A percentile compares a stretch with the other conserved stretches of the same genome.
phyloP scores from a whole-genome alignment of 352 stramenopile species.

The Phytophthora pinifolia region DNA sequence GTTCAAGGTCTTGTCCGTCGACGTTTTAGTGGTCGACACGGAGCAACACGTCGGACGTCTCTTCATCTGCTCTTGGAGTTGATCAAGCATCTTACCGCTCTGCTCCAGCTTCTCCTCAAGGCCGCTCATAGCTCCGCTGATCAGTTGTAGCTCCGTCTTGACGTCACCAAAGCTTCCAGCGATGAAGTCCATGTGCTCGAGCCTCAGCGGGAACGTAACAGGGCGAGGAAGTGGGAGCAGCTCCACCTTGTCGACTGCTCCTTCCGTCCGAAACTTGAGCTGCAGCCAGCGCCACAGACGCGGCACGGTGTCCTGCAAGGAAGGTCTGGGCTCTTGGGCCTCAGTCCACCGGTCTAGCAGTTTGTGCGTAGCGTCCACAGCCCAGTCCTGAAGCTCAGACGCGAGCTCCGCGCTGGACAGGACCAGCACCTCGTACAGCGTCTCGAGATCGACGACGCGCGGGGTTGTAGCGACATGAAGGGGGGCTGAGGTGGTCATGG shows the following conservation, averaged over 20 bases:
- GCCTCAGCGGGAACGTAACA: not conserved
- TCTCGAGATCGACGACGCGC: constrained; percentile 16
- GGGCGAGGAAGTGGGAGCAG: constrained; percentile 7
- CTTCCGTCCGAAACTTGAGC: constrained; percentile 1
- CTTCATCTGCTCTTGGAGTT: constrained; percentile 6
- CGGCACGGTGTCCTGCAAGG: not conserved
- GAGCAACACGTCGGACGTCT: constrained; percentile 5
- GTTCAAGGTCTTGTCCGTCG: not conserved
- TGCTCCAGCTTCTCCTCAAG: constrained; percentile 2
- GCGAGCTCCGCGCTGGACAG: constrained; percentile 7
- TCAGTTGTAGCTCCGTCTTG: constrained; percentile 29
- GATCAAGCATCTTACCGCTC: not conserved
- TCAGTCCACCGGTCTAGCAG: not conserved
- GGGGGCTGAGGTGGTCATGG: constrained; percentile 4
- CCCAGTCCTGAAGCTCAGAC: constrained; percentile 11
- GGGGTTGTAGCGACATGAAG: not conserved
- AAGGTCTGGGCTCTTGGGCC: not conserved
- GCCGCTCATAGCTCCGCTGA: constrained; percentile 20
- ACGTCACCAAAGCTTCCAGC: constrained; percentile 16
- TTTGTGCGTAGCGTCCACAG: not conserved
- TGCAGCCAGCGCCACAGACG: constrained; percentile 14
- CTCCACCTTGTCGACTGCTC: not conserved
- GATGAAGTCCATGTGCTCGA: constrained; percentile 16
- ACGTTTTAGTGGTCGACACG: not conserved
- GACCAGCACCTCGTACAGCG: constrained; percentile 14